These are phyloP conservation scores for Solanum bulbocastanum DNA, from an alignment of 257 asterid genomes.

Conservation along the genomic window DNA sequence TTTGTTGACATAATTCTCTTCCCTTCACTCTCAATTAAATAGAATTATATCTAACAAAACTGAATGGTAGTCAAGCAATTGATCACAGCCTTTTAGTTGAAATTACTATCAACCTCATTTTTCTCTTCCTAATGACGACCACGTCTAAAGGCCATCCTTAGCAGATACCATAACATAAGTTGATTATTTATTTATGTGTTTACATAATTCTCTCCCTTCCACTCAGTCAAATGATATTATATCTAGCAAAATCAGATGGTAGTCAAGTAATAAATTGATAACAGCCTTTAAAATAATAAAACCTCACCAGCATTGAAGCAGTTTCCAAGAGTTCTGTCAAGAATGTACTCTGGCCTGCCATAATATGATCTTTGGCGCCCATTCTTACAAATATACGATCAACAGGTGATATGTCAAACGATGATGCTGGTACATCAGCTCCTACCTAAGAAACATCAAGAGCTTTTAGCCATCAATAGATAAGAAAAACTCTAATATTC, in stretches of 20 bases:
- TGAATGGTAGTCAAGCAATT: neutral
- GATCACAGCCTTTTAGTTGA: neutral
- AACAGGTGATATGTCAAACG: slow-evolving; percentile 60
- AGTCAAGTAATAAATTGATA: neutral
- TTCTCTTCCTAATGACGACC: neutral
- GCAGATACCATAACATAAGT: neutral
- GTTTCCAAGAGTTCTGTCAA: slow-evolving; percentile 90
- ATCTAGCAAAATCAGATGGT: neutral
- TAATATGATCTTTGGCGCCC: slow-evolving; percentile 98
- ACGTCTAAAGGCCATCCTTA: neutral
- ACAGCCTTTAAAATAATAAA: neutral
- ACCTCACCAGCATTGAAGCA: slow-evolving; percentile 86
- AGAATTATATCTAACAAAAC: neutral
- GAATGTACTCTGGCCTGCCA: slow-evolving; percentile 97
- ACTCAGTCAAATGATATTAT: neutral
- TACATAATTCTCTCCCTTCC: neutral
- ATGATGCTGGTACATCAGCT: slow-evolving; percentile 90
- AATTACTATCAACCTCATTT: neutral
- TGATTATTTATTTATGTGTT: neutral
- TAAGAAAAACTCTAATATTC: neutral
- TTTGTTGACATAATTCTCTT: neutral
- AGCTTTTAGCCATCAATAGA: slow-evolving; percentile 11
- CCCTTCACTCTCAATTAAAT: neutral
- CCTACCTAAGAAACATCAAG: slow-evolving; percentile 52
- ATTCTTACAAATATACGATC: slow-evolving; percentile 91